phyloP scores from a whole-genome alignment of 2,329 filamentous ascomycete genomes.

The Colletotrichum scovillei region DNA sequence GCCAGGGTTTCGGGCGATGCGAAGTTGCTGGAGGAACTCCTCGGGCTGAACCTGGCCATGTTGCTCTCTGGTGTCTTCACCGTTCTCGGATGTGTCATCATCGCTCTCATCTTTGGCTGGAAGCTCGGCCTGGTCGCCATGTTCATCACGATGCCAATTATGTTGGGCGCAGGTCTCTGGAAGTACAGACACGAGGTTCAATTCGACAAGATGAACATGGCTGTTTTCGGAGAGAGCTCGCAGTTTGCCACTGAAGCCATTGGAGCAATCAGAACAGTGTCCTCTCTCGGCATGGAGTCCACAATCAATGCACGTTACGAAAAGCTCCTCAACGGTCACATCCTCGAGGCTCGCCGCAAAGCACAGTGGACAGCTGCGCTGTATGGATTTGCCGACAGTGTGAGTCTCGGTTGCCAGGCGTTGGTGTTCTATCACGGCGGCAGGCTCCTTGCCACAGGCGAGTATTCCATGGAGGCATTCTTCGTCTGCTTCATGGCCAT shows the following conservation, averaged over 20 bases:
- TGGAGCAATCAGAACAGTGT: conserved; percentile 71
- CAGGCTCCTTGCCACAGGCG: conserved; percentile 38
- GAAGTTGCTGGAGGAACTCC: conserved; percentile 45
- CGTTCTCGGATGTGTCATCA: conserved; percentile 43
- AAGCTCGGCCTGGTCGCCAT: conserved; percentile 51
- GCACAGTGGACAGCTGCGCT: conserved; percentile 46
- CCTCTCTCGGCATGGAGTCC: conserved; percentile 69
- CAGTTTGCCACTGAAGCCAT: conserved; percentile 73
- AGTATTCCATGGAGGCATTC: conserved; percentile 56
- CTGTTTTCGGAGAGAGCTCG: conserved; percentile 69
- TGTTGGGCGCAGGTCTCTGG: conserved; percentile 49
- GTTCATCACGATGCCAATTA: conserved; percentile 47
- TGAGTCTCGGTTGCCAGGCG: conserved; percentile 53
- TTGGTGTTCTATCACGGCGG: conserved; percentile 65
- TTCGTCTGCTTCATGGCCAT: conserved; percentile 74
- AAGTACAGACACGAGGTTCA: conserved; percentile 60
- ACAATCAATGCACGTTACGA: conserved; percentile 57
- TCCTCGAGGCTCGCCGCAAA: conserved; percentile 44
- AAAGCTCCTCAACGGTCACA: conserved; percentile 48
- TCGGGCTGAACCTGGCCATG: conserved; percentile 46
- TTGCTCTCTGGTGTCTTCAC: conserved; percentile 44
- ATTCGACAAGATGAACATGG: conserved; percentile 68
- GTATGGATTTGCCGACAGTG: conserved; percentile 53
- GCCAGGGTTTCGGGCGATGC: conserved; percentile 44
- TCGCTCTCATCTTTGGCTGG: conserved; percentile 48